These are phyloP conservation scores for Noccaea bulbosa DNA, from an alignment of 345 rosid genomes.

Conservation along the genomic window DNA sequence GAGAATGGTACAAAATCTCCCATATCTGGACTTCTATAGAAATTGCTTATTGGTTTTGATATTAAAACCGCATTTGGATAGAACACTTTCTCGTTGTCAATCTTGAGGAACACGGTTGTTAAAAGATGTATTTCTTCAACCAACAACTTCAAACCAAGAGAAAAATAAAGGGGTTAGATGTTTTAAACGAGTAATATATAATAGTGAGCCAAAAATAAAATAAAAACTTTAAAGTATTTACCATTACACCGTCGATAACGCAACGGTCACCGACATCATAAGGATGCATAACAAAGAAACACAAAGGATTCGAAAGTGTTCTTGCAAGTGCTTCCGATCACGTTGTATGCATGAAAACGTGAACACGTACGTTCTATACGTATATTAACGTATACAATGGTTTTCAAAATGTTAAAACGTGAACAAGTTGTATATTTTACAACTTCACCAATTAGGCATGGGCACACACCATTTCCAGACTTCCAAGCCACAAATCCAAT, in stretches of 20 bases:
- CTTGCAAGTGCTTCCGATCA: conserved; percentile 83
- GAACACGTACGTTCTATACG: no score
- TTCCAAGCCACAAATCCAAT: conserved; percentile 58
- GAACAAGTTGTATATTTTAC: no score
- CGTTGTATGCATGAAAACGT: background rate
- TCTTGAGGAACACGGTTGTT: conserved; percentile 76
- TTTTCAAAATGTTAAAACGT: no score
- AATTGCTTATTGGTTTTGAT: conserved; percentile 77
- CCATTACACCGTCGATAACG: conserved; percentile 73
- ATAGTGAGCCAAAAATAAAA: background rate
- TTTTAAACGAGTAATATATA: background rate
- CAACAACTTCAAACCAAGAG: conserved; percentile 53
- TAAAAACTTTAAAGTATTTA: conserved; percentile 24
- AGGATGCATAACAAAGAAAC: conserved; percentile 88
- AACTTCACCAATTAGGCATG: background rate
- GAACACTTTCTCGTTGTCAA: conserved; percentile 69
- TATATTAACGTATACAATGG: no score
- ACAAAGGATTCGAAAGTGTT: conserved; percentile 71
- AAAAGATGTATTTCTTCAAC: conserved; percentile 92
- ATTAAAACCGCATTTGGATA: conserved; percentile 81
- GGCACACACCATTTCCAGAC: conserved; percentile 84
- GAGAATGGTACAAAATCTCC: conserved; percentile 68
- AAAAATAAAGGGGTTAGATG: background rate
- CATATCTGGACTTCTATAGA: conserved; percentile 83
- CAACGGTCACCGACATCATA: conserved; percentile 94